Base-by-base conservation (phyloP, 108 stramenopile genomes). In the Pinguiococcus pyrenoidosus region DNA sequence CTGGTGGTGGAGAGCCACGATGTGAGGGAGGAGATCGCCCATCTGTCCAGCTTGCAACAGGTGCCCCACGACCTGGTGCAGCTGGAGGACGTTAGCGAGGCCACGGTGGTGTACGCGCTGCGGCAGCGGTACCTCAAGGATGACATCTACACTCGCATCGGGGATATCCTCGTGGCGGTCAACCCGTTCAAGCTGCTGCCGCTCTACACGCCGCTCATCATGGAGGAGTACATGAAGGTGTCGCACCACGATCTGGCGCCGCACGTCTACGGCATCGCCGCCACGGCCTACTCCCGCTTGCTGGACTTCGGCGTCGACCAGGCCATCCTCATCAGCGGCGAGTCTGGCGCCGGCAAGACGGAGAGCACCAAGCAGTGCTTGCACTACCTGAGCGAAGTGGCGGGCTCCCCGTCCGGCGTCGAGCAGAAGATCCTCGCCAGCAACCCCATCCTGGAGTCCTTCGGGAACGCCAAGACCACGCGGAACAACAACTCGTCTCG, bases 331-430 rank as follows among this genome's bases (percentile, higher is more conserved):
- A 64, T 69, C 10, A 52, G 49, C 20, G 68, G 68, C 9, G 68
- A 69, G 32, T 69, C 68, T 0, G 68, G 65, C 13, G 65, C 65
- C 28, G 65, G 61, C 10, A 56, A 74, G 46, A 72, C 71, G 28
- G 71, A 72, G 27, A 57, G 63, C 9, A 56, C 67, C 6, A 72
- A 87, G 52, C 51, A 66, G 35, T 49, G 77, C 45, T 77, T 86
- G 74, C 67, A 69, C 33, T 86, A 79, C 51, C 49, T 86, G 7
- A 47, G 64, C 16, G 54, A 62, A 10, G 68, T 69, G 14, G 68
- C 68, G 17, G 17, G 34, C 1, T n/a, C n/a, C n/a, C n/a, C n/a
- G n/a, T n/a, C n/a, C n/a, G n/a, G n/a, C n/a, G n/a, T 63, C 32
- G 30, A 37, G 14, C n/a, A n/a, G n/a, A 57, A 40, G 43, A 33